Conservation (phyloP, 2,329 filamentous ascomycete genomes). For the Neonectria coccinea region DNA sequence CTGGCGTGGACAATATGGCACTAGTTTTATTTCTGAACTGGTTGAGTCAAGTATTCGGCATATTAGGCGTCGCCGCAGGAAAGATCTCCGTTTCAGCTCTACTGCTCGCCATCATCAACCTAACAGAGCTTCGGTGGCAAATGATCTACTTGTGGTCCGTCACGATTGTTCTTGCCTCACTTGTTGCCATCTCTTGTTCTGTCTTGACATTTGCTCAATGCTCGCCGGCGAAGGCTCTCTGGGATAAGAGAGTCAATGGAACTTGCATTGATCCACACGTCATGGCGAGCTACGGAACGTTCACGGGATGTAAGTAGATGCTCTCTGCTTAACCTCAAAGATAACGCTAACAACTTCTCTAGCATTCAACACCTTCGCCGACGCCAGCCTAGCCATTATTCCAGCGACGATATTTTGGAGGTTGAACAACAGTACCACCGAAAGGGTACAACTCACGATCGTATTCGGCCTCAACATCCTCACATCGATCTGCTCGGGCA, state of each 20-base stretch:
- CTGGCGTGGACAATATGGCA: neutral
- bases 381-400: slow-evolving; percentile 39
- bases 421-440: slow-evolving; percentile 81
- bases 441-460: slow-evolving; percentile 73
- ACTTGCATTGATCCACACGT: neutral
- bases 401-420: slow-evolving; percentile 67
- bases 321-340: neutral
- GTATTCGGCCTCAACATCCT: slow-evolving; percentile 41
- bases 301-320: neutral
- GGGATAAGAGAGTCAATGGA: neutral
- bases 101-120: slow-evolving; percentile 34
- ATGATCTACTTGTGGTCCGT: slow-evolving; percentile 37
- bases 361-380: slow-evolving; percentile 41
- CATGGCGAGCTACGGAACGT: neutral
- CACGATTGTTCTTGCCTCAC: slow-evolving; percentile 31
- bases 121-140: slow-evolving; percentile 37
- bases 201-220: slow-evolving; percentile 39
- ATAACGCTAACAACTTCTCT: neutral
- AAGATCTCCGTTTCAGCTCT: slow-evolving; percentile 26
- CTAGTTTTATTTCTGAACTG: neutral
- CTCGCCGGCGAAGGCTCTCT: slow-evolving; percentile 26
- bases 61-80: neutral
- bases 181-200: slow-evolving; percentile 37
- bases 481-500: slow-evolving; percentile 40
- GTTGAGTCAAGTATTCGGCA: neutral